Conservation (phyloP, 78 protist genomes). For the Dictyostelium firmibasis region DNA sequence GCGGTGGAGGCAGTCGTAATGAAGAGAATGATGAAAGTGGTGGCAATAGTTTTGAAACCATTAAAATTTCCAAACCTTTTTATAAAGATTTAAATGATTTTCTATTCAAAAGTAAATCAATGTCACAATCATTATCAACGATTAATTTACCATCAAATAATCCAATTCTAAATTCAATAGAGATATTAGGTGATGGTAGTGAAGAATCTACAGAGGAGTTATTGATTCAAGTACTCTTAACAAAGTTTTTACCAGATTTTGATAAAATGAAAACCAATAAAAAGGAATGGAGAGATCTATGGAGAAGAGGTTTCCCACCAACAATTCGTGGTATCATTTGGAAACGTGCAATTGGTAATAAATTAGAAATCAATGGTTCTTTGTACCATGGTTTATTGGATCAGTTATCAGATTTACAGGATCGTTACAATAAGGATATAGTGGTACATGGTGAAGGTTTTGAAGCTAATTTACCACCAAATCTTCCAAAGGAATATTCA, state of each 20-base stretch:
- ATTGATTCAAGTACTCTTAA: neutral
- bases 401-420: neutral
- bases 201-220: neutral
- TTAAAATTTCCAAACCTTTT: neutral
- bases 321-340: constrained; percentile 7
- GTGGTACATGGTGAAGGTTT: neutral
- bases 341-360: constrained; percentile 43
- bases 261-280: neutral
- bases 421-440: neutral
- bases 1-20: neutral
- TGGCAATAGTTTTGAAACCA: neutral
- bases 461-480: neutral
- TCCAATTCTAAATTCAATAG: neutral
- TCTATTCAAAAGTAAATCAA: neutral
- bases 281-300: neutral
- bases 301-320: constrained; percentile 55
- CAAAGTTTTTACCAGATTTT: constrained; percentile 31
- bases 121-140: neutral
- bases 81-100: neutral
- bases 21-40: neutral
- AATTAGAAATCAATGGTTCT: neutral
- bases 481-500: neutral
- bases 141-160: neutral
- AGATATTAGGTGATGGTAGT: neutral
- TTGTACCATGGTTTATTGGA: neutral